A percentile compares a stretch with the other conserved stretches of the same genome.
These are phyloP conservation scores for Hypholoma sublateritium DNA, from an alignment of 768 basidiomycete species.

Conservation along the genomic window DNA sequence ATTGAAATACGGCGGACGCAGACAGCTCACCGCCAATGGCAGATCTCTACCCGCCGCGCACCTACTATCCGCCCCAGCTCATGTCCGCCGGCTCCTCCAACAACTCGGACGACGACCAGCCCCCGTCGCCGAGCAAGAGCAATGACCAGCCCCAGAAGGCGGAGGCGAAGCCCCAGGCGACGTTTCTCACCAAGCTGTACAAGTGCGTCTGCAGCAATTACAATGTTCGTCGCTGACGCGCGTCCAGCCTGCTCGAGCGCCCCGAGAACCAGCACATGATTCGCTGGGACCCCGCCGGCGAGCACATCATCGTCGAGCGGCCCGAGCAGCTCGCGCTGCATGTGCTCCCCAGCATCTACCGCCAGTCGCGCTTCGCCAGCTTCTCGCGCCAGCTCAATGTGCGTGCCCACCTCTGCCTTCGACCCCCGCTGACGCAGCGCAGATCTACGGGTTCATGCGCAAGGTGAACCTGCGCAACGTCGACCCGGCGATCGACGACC, in stretches of 20 bases:
- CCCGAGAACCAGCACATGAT: slow-evolving; percentile 97
- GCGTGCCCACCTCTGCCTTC: slow-evolving; percentile 31
- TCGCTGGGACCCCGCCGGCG: slow-evolving; percentile 91
- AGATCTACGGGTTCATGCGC: slow-evolving; percentile 99
- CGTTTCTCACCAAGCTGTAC: slow-evolving; percentile 97
- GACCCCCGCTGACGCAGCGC: slow-evolving; percentile 4
- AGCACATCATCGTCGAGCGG: slow-evolving; percentile 93
- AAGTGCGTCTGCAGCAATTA: slow-evolving; percentile 56
- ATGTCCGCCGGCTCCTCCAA: slow-evolving; percentile 25
- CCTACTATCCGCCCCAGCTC: slow-evolving; percentile 36
- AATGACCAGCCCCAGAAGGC: slow-evolving; percentile 47
- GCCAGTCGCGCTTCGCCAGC: slow-evolving; percentile 95
- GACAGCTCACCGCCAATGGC: slow-evolving; percentile 44
- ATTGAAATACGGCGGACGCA: slow-evolving; percentile 24
- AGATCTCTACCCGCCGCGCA: slow-evolving; percentile 51
- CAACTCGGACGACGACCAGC: slow-evolving; percentile 26
- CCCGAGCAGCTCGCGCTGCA: slow-evolving; percentile 93
- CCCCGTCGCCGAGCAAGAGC: slow-evolving; percentile 45
- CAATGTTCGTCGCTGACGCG: slow-evolving; percentile 10
- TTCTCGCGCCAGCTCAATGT: slow-evolving; percentile 98
- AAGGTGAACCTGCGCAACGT: slow-evolving; percentile 95
- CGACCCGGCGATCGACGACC: slow-evolving; percentile 93
- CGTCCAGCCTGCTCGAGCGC: slow-evolving; percentile 75
- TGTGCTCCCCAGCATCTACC: slow-evolving; percentile 91
- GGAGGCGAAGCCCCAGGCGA: slow-evolving; percentile 84